Percentiles rank a stretch among this genome's conserved stretches.
Evolutionary conservation across 306 rosid species (phyloP).

Genomic region (Quercus cerris): DNA sequence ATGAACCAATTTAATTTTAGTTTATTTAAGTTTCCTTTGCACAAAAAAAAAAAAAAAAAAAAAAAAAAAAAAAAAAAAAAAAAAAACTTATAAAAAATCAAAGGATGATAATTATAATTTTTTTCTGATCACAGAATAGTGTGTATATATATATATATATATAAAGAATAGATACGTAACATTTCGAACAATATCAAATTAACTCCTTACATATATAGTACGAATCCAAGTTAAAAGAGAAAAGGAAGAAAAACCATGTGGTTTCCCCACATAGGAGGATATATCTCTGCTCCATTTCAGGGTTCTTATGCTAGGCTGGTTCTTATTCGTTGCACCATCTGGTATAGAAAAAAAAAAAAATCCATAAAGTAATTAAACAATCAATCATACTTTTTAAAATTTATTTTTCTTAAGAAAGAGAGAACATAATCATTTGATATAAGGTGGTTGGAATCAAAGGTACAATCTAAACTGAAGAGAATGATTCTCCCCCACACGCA

Average conservation of each 20-base stretch:
- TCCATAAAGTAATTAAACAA: not conserved
- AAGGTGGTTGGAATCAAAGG: not conserved
- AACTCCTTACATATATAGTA: not conserved
- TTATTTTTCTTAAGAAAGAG: not conserved
- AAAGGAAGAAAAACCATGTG: not conserved
- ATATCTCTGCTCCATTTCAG: not conserved
- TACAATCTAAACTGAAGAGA: not conserved
- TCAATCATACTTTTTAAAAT: not conserved
- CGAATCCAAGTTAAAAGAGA: not conserved
- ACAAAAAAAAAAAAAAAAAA: too few relatives aligned
- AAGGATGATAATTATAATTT: too few relatives aligned
- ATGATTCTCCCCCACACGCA: not conserved
- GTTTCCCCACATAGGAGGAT: not conserved
- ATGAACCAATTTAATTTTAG: too few relatives aligned
- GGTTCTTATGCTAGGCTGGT: conserved; percentile 6
- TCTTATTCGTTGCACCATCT: not conserved
- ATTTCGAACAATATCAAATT: too few relatives aligned
- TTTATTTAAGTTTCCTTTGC: too few relatives aligned
- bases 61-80: too few relatives aligned
- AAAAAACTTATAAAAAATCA: too few relatives aligned
- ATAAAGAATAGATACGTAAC: too few relatives aligned
- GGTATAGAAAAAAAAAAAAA: too few relatives aligned
- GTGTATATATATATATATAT: too few relatives aligned
- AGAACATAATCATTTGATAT: not conserved
- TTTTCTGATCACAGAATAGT: too few relatives aligned